phyloP scores from a whole-genome alignment of 179 eudicot genomes.

The Actinidia chinensis region DNA sequence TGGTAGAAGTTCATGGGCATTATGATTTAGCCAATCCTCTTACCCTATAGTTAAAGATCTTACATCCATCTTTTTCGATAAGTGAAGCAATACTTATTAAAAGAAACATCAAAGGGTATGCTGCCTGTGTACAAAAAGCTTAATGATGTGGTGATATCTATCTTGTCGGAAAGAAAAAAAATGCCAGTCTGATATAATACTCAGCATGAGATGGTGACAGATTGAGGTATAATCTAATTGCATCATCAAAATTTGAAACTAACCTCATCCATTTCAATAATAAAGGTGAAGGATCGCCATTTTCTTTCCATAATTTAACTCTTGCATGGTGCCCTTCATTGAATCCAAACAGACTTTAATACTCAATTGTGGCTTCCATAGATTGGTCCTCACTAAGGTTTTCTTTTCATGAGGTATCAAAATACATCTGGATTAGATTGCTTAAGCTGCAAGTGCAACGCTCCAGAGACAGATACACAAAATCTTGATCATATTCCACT shows the following conservation, averaged over 20 bases:
- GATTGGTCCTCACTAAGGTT: constrained; percentile 27
- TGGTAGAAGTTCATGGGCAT: background rate
- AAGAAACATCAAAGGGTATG: background rate
- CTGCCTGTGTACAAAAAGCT: background rate
- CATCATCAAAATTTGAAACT: constrained; percentile 10
- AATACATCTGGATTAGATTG: constrained; percentile 60
- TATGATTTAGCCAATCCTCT: background rate
- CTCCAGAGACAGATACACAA: constrained; percentile 82
- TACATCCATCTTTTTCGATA: background rate
- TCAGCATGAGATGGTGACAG: constrained; percentile 11
- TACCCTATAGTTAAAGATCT: background rate
- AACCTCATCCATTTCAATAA: constrained; percentile 82
- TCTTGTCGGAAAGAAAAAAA: background rate
- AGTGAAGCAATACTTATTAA: background rate
- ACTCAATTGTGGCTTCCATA: constrained; percentile 34
- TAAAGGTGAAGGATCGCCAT: constrained; percentile 73
- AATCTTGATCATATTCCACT: constrained; percentile 82
- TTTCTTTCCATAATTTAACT: constrained; percentile 56
- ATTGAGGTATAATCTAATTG: background rate
- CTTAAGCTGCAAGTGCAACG: constrained; percentile 75
- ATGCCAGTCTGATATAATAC: background rate
- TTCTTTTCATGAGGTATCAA: constrained; percentile 33
- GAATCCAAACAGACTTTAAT: constrained; percentile 37
- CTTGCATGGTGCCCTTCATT: constrained; percentile 49
- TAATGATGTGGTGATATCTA: background rate